A percentile compares a stretch with the other conserved stretches of the same genome.
Evolutionary conservation across 345 rosid species (phyloP).

Genomic region (Populus simonii): DNA sequence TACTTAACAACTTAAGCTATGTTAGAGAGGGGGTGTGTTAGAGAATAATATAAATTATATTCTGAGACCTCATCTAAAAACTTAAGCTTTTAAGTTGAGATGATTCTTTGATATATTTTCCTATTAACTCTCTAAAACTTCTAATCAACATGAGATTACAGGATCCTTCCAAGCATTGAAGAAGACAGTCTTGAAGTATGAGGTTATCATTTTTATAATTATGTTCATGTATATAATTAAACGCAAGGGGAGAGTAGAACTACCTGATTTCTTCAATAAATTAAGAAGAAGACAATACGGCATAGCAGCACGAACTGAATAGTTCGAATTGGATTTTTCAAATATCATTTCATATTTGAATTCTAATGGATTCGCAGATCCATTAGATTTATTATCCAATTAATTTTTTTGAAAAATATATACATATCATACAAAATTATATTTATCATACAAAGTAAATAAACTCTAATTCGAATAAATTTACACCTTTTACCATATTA

Average conservation of each 20-base stretch:
- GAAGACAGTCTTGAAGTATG: neutral
- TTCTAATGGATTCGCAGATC: too few relatives aligned
- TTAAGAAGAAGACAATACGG: conserved; percentile 6
- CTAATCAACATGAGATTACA: conserved; percentile 24
- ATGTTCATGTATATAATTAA: conserved; percentile 2
- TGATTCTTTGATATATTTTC: conserved; percentile 20
- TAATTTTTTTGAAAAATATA: too few relatives aligned
- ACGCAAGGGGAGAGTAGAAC: conserved; percentile 15
- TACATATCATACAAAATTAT: too few relatives aligned
- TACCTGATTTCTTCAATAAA: neutral
- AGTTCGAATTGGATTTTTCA: neutral
- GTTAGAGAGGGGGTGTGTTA: too few relatives aligned
- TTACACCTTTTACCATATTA: too few relatives aligned
- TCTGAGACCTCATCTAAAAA: too few relatives aligned
- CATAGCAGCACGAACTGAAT: conserved; percentile 20
- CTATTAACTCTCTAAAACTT: conserved; percentile 34
- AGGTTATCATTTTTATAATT: neutral
- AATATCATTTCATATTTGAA: too few relatives aligned
- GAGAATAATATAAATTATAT: too few relatives aligned
- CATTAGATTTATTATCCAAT: too few relatives aligned
- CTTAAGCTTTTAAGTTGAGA: too few relatives aligned
- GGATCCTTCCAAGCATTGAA: conserved; percentile 21
- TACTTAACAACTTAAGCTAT: too few relatives aligned
- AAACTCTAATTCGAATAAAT: neutral
- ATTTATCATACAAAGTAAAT: neutral